A percentile compares a stretch with the other conserved stretches of the same genome.
Conservation (phyloP, 75 land plant species). For the Gnetum montanum region DNA sequence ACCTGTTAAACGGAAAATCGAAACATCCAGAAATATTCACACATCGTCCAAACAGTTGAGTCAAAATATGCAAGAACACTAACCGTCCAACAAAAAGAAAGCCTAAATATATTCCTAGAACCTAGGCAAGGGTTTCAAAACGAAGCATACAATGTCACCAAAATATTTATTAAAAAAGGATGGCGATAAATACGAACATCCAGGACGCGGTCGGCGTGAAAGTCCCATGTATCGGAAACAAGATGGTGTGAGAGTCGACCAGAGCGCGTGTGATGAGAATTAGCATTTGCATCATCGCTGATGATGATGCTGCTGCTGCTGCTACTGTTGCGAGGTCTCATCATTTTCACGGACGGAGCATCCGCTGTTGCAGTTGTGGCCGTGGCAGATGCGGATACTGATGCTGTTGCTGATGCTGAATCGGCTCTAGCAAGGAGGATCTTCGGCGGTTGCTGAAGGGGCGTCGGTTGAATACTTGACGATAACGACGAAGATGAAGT, state of each 20-base stretch:
- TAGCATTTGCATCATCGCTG: no score
- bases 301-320: no score
- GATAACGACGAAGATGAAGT: no score
- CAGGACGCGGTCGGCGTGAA: background rate
- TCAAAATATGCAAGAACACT: no score
- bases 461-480: slow-evolving; percentile 1
- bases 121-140: background rate
- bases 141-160: background rate
- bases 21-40: no score
- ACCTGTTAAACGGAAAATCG: no score
- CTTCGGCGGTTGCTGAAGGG: slow-evolving; percentile 36
- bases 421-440: slow-evolving; percentile 74
- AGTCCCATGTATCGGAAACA: no score
- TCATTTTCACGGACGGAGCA: slow-evolving; percentile 20
- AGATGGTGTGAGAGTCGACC: slow-evolving; percentile 74
- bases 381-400: slow-evolving; percentile 17
- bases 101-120: background rate
- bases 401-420: slow-evolving; percentile 11
- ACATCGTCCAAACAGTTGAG: no score
- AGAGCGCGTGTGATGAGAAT: no score
- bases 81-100: no score
- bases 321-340: slow-evolving; percentile 19
- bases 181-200: background rate
- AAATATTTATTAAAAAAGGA: background rate
- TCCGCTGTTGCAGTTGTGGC: slow-evolving; percentile 37